phyloP scores from a whole-genome alignment of 2,329 filamentous ascomycete species.

The Aureobasidium lini region DNA sequence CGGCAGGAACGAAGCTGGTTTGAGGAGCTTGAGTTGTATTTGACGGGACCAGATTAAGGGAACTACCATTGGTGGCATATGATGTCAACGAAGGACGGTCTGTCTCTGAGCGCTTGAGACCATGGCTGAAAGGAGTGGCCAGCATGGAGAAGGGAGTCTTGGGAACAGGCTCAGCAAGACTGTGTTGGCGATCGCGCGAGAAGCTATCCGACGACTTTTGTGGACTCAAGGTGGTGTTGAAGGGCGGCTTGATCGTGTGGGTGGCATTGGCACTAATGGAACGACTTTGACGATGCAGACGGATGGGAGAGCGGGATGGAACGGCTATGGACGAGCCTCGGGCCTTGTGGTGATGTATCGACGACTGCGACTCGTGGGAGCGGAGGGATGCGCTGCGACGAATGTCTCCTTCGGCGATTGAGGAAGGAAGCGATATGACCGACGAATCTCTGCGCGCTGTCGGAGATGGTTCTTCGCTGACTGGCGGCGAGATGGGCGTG shows the following conservation, averaged over 20 bases:
- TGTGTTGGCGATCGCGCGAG: slow-evolving; percentile 1
- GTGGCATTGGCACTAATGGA: slow-evolving; percentile 17
- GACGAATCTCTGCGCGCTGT: slow-evolving; percentile 17
- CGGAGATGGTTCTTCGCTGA: slow-evolving; percentile 3
- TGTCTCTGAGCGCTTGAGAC: slow-evolving; percentile 11
- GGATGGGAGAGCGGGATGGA: slow-evolving; percentile 14
- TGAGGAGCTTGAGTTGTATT: not conserved
- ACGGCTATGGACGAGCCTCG: slow-evolving; percentile 11
- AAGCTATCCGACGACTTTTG: slow-evolving; percentile 28
- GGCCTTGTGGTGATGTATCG: slow-evolving; percentile 1
- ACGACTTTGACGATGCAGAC: slow-evolving; percentile 16
- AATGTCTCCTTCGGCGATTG: slow-evolving; percentile 32
- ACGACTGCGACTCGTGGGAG: slow-evolving; percentile 25
- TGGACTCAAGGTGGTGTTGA: slow-evolving; percentile 7
- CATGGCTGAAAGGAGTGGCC: slow-evolving; percentile 7
- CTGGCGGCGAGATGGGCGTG: slow-evolving; percentile 5
- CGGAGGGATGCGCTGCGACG: slow-evolving; percentile 35
- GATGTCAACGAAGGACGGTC: slow-evolving; percentile 1
- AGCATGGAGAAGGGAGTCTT: slow-evolving; percentile 15
- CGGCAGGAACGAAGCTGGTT: slow-evolving; percentile 38
- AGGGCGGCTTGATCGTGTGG: slow-evolving; percentile 10
- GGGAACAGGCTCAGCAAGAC: not conserved
- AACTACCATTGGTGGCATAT: not conserved
- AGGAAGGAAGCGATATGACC: slow-evolving; percentile 21
- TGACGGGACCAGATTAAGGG: not conserved